These are phyloP conservation scores for Quercus variabilis DNA, from an alignment of 306 rosid genomes.

Conservation along the genomic window DNA sequence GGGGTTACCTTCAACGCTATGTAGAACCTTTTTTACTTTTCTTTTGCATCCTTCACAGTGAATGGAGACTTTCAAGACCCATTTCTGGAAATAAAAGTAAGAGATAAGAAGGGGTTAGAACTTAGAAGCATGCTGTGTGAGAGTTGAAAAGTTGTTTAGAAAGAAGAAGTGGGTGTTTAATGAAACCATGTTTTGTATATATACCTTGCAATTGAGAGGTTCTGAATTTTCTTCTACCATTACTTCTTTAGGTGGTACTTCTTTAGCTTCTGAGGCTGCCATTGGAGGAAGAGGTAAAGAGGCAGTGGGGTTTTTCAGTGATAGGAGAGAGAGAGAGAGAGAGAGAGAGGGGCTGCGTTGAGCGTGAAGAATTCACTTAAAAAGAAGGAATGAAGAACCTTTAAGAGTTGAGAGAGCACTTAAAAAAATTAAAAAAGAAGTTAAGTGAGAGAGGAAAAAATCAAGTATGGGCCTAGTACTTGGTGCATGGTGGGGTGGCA, in stretches of 20 bases:
- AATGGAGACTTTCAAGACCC: conserved; percentile 56
- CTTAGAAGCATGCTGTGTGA: background rate
- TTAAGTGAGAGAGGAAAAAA: background rate
- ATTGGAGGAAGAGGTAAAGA: conserved; percentile 22
- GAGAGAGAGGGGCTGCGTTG: conserved; percentile 10
- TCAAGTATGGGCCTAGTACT: conserved; percentile 6
- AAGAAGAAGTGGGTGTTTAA: background rate
- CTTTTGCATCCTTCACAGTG: conserved; percentile 83
- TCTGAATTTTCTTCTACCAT: conserved; percentile 29
- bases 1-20: conserved; percentile 56
- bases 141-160: background rate
- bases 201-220: conserved; percentile 67
- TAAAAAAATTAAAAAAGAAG: too few relatives aligned
- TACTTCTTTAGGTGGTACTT: conserved; percentile 29
- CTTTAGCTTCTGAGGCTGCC: conserved; percentile 42
- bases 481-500: conserved; percentile 22
- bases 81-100: conserved; percentile 30
- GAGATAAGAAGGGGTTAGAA: background rate
- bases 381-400: conserved; percentile 25
- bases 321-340: conserved; percentile 14
- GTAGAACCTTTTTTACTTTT: conserved; percentile 54
- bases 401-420: background rate
- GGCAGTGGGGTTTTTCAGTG: conserved; percentile 11
- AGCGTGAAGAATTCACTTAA: background rate
- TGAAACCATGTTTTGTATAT: background rate